Base-by-base conservation (phyloP, 495 filamentous ascomycete genomes). In the Penicillium dipodomyicola region DNA sequence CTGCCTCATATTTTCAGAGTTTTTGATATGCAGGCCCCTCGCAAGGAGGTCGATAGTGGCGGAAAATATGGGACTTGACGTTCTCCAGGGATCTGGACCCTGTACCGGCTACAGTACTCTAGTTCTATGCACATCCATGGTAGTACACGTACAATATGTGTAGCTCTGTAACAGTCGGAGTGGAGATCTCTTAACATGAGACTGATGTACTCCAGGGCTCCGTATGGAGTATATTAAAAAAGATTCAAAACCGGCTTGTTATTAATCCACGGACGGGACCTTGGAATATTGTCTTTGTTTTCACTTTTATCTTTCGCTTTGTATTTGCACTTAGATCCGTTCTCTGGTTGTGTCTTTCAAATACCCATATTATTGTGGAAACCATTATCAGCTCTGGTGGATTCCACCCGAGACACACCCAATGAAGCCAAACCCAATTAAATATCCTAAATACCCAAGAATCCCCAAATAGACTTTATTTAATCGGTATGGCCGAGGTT, bases 361-460 rank as follows among this genome's bases (percentile, higher is more conserved):
- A 33, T 33, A 33, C 11, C 11, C 29, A 30, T 30, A 30, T 30
- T 30, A 30, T 30, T 10, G 33, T 39, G 48, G 33, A 14, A 37
- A 35, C 35, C 35, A 23, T 5, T 52, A 9, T 41, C 23, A 52
- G 23, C 50, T 42, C 3, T 29, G 50, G 50, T 52, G 50, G 50
- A 42, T 52, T 41, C 37, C 32, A 52, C 39, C 37, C 50, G 50
- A 52, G 50, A 52, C 50, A 42, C 39, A 11, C 32, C 39, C 49
- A 52, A 52, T 52, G 7, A 51, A 22, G 59, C 44, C 53, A 15
- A 23, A 33, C 40, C 43, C 11, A 15, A 20, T 32, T 15, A 35
- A 35, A 35, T 15, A n/a, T 17, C 2, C 4, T 3, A 35, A 35
- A 35, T 15, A 2, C 7, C 2, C 4, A 8, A 37, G 6, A n/a